Evolutionary conservation across 1,284 basidiomycete species (phyloP), one percentile per base, ranked within the genome.

Genomic region (Ganoderma meredithae): DNA sequence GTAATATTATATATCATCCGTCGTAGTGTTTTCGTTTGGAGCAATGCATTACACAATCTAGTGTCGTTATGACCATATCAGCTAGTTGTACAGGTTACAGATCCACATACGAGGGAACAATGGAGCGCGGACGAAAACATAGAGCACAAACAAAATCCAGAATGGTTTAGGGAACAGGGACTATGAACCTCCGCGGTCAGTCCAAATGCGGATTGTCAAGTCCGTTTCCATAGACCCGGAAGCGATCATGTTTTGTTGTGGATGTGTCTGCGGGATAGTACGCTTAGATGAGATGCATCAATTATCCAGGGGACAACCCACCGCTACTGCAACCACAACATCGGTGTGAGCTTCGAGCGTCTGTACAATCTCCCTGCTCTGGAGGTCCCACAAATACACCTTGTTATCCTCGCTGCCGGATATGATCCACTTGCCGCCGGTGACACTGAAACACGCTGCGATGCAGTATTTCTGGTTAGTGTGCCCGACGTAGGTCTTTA

Each of bases 341-440:
- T 94, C 93, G 89, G 69, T 84, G 80, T 96, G 95, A 1, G 89
- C 94, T 68, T 92, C 89, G 58, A 97, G 83, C 0, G 90, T 85
- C 72, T 94, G 91, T 5, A 96, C 88, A 55, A 97, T 85, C 73
- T 94, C 88, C 25, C 95, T 87, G 5, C 89, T 92, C 77, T 98
- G 96, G 39, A 99, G 77, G 79, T 99, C 95, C 96, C 96, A 99
- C 6, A 98, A 85, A 68, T 95, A 92, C 9, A 95, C 87, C 73
- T 93, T 94, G 75, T 93, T 86, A 77, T 99, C 96, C 80, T 99
- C 97, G 74, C 93, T 95, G 0, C 96, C 97, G 0, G 93, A 90
- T 0, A 98, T 87, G 71, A 99, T 94, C 90, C 93, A 96, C 77
- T 95, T 94, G 5, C 92, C 91, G 25, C 91, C 91, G 0, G 92